phyloP scores from a whole-genome alignment of 768 basidiomycete species.

The Hypsizygus marmoreus region DNA sequence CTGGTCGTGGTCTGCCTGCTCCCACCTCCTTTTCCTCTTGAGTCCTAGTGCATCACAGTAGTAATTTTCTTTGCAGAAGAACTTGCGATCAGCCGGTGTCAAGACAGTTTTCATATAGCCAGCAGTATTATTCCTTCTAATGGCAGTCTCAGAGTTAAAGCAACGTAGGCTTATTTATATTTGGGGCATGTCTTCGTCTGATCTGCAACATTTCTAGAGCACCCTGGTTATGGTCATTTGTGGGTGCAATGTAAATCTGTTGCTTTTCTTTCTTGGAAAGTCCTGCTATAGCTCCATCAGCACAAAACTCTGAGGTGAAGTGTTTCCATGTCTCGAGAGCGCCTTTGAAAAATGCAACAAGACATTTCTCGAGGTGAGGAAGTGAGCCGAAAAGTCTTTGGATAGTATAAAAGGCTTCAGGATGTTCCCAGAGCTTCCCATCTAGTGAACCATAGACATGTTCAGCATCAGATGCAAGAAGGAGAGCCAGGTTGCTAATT shows the following conservation, averaged over 20 bases:
- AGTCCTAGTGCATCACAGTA: no score
- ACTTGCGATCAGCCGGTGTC: no score
- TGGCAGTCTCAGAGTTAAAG: no score
- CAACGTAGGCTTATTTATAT: no score
- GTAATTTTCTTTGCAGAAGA: no score
- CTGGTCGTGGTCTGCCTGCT: no score
- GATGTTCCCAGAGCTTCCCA: conserved; percentile 25
- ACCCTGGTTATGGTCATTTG: conserved; percentile 24
- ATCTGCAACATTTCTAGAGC: conserved; percentile 16
- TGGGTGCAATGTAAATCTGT: conserved; percentile 16
- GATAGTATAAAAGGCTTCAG: conserved; percentile 19
- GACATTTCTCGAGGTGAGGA: conserved; percentile 16
- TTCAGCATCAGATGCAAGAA: conserved; percentile 18
- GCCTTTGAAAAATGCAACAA: conserved; percentile 27
- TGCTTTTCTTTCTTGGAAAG: conserved; percentile 8
- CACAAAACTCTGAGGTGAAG: conserved; percentile 28
- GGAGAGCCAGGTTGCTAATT: conserved; percentile 19
- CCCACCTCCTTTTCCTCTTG: no score
- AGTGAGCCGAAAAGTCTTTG: conserved; percentile 10
- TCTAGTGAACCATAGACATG: conserved; percentile 21
- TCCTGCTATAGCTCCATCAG: conserved; percentile 12
- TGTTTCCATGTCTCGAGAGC: conserved; percentile 26
- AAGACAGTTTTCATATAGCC: not conserved
- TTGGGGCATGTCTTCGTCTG: conserved; percentile 7
- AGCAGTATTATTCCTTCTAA: not conserved